A percentile compares a stretch with the other conserved stretches of the same genome.
Evolutionary conservation across 2,329 filamentous ascomycete genomes (phyloP).

Genomic region (Sphaceloma murrayae): DNA sequence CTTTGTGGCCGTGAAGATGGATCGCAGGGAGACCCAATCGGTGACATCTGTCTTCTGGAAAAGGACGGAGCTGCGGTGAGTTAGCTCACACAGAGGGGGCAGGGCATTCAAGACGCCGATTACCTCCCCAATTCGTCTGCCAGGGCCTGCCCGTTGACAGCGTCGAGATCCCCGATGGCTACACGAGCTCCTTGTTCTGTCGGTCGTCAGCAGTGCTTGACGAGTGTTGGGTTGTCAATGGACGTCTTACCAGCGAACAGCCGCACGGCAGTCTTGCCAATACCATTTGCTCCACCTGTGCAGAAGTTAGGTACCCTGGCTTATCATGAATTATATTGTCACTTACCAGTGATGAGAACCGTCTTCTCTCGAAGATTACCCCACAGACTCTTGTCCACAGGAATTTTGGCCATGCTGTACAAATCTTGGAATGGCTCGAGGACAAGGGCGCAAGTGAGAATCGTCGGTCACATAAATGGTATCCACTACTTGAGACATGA

Average conservation of each 20-base stretch:
- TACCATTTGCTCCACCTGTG: conserved; percentile 2
- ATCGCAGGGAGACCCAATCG: neutral
- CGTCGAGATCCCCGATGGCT: conserved; percentile 3
- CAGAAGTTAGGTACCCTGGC: too few relatives aligned
- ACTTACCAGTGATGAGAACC: conserved; percentile 4
- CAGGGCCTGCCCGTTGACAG: neutral
- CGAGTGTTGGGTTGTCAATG: too few relatives aligned
- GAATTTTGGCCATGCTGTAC: neutral
- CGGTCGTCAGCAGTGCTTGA: neutral
- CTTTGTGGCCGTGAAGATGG: neutral
- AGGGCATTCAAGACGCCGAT: neutral
- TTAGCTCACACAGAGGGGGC: neutral
- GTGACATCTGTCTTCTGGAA: conserved; percentile 1
- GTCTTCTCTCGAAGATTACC: neutral
- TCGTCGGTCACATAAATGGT: too few relatives aligned
- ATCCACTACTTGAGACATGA: too few relatives aligned
- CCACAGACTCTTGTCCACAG: neutral
- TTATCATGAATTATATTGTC: neutral
- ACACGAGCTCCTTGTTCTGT: conserved; percentile 7
- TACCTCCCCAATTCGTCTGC: neutral
- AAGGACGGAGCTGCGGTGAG: neutral
- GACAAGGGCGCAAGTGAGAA: too few relatives aligned
- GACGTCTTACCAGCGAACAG: conserved; percentile 1
- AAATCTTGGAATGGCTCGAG: too few relatives aligned
- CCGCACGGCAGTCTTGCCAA: conserved; percentile 3